Conservation (phyloP, 371 early-diverging fungal species). For the Mucor mucedo region DNA sequence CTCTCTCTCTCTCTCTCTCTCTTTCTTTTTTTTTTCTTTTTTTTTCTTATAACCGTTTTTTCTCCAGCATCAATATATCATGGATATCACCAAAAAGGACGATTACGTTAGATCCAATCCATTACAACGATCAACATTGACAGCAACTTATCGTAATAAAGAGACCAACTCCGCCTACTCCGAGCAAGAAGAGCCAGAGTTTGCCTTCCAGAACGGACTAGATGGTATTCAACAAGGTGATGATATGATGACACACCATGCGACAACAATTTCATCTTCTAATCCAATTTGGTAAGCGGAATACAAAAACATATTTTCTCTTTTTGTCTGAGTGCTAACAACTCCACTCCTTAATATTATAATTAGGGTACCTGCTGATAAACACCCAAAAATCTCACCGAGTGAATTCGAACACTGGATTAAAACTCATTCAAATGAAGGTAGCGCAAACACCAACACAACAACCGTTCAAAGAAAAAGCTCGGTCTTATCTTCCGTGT, state of each 20-base stretch:
- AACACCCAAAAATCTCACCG: conserved; percentile 47
- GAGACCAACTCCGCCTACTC: no score
- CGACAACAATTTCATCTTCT: conserved; percentile 3
- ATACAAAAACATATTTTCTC: background rate
- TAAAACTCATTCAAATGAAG: conserved; percentile 25
- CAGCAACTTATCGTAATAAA: no score
- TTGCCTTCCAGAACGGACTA: conserved; percentile 1
- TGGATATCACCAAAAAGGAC: background rate
- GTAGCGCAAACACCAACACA: conserved; percentile 5
- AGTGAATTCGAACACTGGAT: conserved; percentile 43
- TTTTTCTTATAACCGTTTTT: background rate
- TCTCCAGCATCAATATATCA: background rate
- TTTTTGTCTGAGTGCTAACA: background rate
- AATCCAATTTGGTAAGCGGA: conserved; percentile 13
- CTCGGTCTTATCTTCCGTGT: conserved; percentile 33
- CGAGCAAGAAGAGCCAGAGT: no score
- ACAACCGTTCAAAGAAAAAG: conserved; percentile 25
- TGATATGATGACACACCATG: conserved; percentile 10
- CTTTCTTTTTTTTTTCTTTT: background rate
- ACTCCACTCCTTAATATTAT: background rate
- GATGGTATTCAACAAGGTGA: conserved; percentile 1
- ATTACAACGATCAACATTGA: no score
- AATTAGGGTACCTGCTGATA: conserved; percentile 24
- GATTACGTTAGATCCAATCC: no score
- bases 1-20: no score